A percentile compares a stretch with the other conserved stretches of the same genome.
Evolutionary conservation across 2,329 filamentous ascomycete species (phyloP).

Genomic region (Colletotrichum euphorbiae): DNA sequence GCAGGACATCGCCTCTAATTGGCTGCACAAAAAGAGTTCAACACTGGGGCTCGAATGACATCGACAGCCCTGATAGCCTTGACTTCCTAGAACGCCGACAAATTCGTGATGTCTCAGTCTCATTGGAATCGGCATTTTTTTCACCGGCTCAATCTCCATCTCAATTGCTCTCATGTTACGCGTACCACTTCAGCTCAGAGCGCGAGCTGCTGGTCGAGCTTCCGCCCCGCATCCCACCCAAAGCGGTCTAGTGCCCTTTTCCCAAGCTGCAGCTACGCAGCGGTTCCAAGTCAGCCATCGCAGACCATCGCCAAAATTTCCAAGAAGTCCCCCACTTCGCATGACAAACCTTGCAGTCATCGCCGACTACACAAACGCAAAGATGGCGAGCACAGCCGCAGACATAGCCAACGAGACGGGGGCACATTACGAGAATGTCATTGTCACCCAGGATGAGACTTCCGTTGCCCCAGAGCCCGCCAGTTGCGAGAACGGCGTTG

Average conservation of each 20-base stretch:
- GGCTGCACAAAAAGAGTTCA: too few species aligned
- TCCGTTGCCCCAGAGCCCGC: background rate
- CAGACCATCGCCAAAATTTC: conserved; percentile 35
- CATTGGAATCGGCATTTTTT: background rate
- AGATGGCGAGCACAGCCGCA: conserved; percentile 19
- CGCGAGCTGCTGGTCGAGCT: conserved; percentile 8
- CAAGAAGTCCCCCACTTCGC: conserved; percentile 36
- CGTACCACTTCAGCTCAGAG: conserved; percentile 17
- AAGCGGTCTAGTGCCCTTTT: conserved; percentile 19
- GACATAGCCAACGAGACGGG: conserved; percentile 13
- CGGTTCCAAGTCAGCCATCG: conserved; percentile 17
- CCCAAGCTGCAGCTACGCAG: conserved; percentile 19
- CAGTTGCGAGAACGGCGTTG: conserved; percentile 21
- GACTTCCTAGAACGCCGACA: too few species aligned
- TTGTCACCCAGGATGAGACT: background rate
- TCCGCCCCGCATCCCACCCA: conserved; percentile 5
- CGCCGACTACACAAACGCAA: conserved; percentile 2
- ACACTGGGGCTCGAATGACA: too few species aligned
- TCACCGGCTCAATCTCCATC: background rate
- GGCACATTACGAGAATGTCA: conserved; percentile 20
- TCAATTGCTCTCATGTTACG: conserved; percentile 1
- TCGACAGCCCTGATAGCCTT: too few species aligned
- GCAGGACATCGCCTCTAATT: too few species aligned
- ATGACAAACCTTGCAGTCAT: conserved; percentile 21
- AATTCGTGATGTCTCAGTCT: too few species aligned